phyloP scores from a whole-genome alignment of 2,329 filamentous ascomycete genomes.

The Trichophyton benhamiae region DNA sequence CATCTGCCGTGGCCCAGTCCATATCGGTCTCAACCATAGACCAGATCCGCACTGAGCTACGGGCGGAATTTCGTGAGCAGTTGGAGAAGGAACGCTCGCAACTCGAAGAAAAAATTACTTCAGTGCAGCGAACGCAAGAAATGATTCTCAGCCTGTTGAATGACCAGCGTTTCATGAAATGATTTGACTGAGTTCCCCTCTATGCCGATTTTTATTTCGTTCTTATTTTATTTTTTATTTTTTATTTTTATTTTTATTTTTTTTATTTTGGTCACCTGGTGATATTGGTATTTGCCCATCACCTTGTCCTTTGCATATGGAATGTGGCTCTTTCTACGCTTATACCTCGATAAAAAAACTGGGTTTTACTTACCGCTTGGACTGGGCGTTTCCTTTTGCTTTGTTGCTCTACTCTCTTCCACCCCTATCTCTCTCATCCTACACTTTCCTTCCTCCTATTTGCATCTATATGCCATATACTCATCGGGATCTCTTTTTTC shows the following conservation, averaged over 20 bases:
- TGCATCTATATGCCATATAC: background rate
- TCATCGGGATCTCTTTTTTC: background rate
- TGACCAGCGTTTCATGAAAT: background rate
- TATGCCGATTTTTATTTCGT: no score
- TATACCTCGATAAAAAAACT: background rate
- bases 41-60: conserved; percentile 26
- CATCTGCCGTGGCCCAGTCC: conserved; percentile 1
- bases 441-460: background rate
- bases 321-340: background rate
- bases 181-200: background rate
- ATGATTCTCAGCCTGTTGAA: conserved; percentile 25
- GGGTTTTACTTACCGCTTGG: background rate
- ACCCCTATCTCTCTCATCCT: background rate
- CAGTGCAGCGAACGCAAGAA: conserved; percentile 29
- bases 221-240: no score
- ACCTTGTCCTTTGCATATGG: background rate
- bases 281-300: background rate
- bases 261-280: background rate
- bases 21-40: conserved; percentile 9
- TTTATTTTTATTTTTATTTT: background rate
- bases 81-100: conserved; percentile 23
- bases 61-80: conserved; percentile 23
- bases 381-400: background rate
- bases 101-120: conserved; percentile 27
- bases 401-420: background rate